Conservation (phyloP, 208 protist species). For the Leishmania major region DNA sequence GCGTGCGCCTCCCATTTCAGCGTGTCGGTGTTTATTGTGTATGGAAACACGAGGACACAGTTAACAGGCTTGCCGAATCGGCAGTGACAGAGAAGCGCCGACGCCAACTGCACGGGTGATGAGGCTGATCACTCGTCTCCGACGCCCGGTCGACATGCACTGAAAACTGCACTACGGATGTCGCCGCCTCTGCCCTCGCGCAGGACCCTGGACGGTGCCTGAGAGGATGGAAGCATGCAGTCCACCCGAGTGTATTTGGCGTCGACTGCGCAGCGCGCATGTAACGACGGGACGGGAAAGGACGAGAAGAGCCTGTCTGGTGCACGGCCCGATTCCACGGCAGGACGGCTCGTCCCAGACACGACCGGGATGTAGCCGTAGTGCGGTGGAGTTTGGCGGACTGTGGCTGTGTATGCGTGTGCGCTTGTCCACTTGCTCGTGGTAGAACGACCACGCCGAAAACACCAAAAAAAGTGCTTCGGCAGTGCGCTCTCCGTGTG, state of each 20-base stretch:
- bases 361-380: not conserved
- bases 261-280: not conserved
- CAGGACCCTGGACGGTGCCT: not conserved
- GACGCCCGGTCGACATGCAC: too few species aligned
- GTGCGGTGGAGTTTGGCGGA: not conserved
- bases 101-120: too few species aligned
- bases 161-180: too few species aligned
- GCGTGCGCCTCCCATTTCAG: too few species aligned
- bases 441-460: not conserved
- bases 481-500: not conserved
- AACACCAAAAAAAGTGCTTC: not conserved
- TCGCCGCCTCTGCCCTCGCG: not conserved
- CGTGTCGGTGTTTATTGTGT: too few species aligned
- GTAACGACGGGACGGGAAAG: not conserved
- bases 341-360: too few species aligned
- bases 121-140: too few species aligned
- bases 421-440: not conserved
- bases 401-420: not conserved
- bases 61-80: too few species aligned
- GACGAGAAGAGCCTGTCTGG: too few species aligned
- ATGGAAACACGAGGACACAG: too few species aligned
- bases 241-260: not conserved
- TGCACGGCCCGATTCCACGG: not conserved
- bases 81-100: too few species aligned
- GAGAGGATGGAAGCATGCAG: not conserved